phyloP scores from a whole-genome alignment of 495 filamentous ascomycete species.

The Jackrogersella minutella region DNA sequence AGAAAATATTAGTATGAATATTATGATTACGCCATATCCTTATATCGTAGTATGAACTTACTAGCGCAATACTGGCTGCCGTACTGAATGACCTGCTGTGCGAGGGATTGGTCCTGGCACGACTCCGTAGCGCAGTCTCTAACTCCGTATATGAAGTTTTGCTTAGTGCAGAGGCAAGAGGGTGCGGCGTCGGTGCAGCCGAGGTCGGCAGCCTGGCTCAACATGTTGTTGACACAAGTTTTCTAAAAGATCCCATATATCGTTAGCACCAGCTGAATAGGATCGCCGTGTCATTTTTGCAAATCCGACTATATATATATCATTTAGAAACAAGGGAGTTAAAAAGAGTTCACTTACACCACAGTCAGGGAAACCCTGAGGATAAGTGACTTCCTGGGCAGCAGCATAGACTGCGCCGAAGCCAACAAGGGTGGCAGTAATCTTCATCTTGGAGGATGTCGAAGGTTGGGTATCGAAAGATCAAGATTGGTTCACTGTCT shows the following conservation, averaged over 20 bases:
- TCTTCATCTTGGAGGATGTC: constrained; percentile 51
- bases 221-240: constrained; percentile 79
- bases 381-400: constrained; percentile 41
- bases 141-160: constrained; percentile 76
- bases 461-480: constrained; percentile 13
- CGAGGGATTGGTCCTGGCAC: constrained; percentile 57
- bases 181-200: constrained; percentile 65
- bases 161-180: constrained; percentile 73
- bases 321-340: not conserved
- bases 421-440: constrained; percentile 43
- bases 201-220: constrained; percentile 64
- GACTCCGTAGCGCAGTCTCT: constrained; percentile 77
- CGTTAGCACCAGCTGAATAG: constrained; percentile 21
- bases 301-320: too few species aligned
- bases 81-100: constrained; percentile 46
- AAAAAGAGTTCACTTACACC: constrained; percentile 49
- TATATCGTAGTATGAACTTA: constrained; percentile 9
- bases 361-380: constrained; percentile 46
- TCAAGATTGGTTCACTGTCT: constrained; percentile 16
- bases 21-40: not conserved
- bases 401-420: constrained; percentile 41
- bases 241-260: constrained; percentile 59
- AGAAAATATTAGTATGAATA: constrained; percentile 7
- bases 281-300: too few species aligned
- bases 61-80: constrained; percentile 47